Evolutionary conservation across 345 rosid species (phyloP), one percentile per base, ranked within the genome.

Genomic region (Anacardium occidentale): DNA sequence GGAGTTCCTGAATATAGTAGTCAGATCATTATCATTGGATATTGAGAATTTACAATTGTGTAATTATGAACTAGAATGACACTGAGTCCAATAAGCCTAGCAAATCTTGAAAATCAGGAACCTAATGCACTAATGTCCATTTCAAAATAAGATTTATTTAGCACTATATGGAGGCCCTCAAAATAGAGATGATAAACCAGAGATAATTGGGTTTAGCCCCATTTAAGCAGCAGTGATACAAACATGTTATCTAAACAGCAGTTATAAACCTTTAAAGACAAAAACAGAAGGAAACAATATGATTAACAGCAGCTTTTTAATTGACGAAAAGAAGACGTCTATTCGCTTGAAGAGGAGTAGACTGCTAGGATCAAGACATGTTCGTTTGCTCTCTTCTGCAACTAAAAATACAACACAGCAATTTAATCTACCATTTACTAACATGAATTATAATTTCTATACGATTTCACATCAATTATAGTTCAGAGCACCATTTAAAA

Each of bases 1-100:
- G 54, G 67, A 69, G 59, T 59, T 82, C 83, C 97, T 90, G 78
- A 24, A 70, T 40, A 40, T 50, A 73, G 52, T 61, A 82, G 34
- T 53, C 48, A 62, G 7, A 82, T 37, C 18, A 62, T 62, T 70
- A 42, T 21, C 11, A 12, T 13, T 9, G 14, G 10, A 42, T 45
- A 34, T n/a, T 8, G 57, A 57, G 51, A 48, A 44, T 22, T 29
- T 4, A 47, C 20, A 54, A 32, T 25, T 53, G n/a, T 34, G 37
- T 24, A 52, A 56, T 47, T 34, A 61, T 62, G 25, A 37, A 57
- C 17, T 1, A 57, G 59, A 7, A 70, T n/a, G 40, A 51, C 21
- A 60, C 15, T 18, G 22, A 60, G 9, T 55, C 44, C 8, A 37
- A 63, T 7, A 37, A 65, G 17, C 47, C 12, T 45, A 55, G n/a